Percentiles rank a stretch among this genome's conserved stretches.
These are phyloP conservation scores for Pleurotus citrinopileatus DNA, from an alignment of 768 basidiomycete species.

Conservation along the genomic window DNA sequence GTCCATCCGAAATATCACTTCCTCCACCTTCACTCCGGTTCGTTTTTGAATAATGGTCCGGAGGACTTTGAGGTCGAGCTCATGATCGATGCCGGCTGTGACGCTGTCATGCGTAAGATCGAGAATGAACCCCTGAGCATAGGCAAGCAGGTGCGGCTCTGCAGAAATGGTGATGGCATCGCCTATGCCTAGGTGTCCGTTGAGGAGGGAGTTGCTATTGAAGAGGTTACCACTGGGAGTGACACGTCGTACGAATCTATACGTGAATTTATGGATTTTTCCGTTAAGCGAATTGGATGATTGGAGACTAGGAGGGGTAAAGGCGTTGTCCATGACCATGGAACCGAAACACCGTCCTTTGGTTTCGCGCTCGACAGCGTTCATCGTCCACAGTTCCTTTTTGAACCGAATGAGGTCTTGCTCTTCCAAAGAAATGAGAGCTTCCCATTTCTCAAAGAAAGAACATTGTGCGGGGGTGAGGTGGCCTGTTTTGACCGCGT, in stretches of 20 bases:
- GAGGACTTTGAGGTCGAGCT: slow-evolving; percentile 52
- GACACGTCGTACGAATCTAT: slow-evolving; percentile 56
- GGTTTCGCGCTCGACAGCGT: slow-evolving; percentile 72
- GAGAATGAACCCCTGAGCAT: slow-evolving; percentile 81
- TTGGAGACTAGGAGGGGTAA: slow-evolving; percentile 20
- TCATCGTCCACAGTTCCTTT: slow-evolving; percentile 93
- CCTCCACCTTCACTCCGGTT: slow-evolving; percentile 6
- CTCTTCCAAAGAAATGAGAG: slow-evolving; percentile 80
- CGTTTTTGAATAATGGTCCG: slow-evolving; percentile 19
- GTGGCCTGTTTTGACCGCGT: slow-evolving; percentile 77
- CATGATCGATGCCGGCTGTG: slow-evolving; percentile 81
- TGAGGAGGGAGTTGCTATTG: slow-evolving; percentile 50
- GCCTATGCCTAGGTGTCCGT: slow-evolving; percentile 72
- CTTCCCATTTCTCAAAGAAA: slow-evolving; percentile 94
- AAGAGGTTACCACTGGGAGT: slow-evolving; percentile 4
- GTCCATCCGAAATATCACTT: slow-evolving; percentile 79
- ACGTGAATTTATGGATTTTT: slow-evolving; percentile 78
- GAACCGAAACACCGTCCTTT: slow-evolving; percentile 81
- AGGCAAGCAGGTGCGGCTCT: slow-evolving; percentile 80
- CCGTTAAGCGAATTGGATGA: slow-evolving; percentile 14
- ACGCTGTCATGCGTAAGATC: slow-evolving; percentile 63
- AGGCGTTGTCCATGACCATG: slow-evolving; percentile 66
- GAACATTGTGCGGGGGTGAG: slow-evolving; percentile 60
- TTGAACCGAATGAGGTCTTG: slow-evolving; percentile 80
- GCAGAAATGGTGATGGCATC: slow-evolving; percentile 88